These are phyloP conservation scores for Phoma herbarum DNA, from an alignment of 2,329 filamentous ascomycete genomes.

Conservation along the genomic window DNA sequence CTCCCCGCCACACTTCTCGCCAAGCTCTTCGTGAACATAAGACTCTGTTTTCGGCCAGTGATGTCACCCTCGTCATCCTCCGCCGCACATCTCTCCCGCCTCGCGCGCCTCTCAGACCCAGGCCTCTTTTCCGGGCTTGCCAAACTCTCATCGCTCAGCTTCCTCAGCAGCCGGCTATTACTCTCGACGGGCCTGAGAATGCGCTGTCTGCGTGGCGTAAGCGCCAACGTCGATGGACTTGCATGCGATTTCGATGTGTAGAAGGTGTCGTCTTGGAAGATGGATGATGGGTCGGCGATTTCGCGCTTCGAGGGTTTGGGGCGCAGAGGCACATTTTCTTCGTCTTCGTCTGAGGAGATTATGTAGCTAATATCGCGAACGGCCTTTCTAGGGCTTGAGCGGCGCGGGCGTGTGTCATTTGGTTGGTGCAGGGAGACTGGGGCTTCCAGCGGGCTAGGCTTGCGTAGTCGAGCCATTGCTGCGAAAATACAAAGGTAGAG, in stretches of 20 bases:
- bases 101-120: conserved; percentile 27
- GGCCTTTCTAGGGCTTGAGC: conserved; percentile 42
- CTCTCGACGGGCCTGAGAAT: conserved; percentile 44
- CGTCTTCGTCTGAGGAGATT: conserved; percentile 37
- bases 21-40: conserved; percentile 43
- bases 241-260: conserved; percentile 32
- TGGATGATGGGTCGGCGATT: conserved; percentile 31
- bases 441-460: conserved; percentile 39
- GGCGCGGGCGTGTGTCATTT: conserved; percentile 29
- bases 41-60: conserved; percentile 22
- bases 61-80: conserved; percentile 28
- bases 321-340: conserved; percentile 33
- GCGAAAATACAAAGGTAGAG: not conserved
- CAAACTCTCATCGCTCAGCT: conserved; percentile 42
- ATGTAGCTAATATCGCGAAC: conserved; percentile 35
- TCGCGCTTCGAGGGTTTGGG: conserved; percentile 40
- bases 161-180: conserved; percentile 41
- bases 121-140: conserved; percentile 40
- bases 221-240: conserved; percentile 9
- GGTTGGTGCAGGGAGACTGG: conserved; percentile 30
- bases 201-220: conserved; percentile 45
- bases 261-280: conserved; percentile 37
- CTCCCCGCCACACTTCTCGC: conserved; percentile 41
- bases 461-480: conserved; percentile 49
- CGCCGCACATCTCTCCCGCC: conserved; percentile 25